Evolutionary conservation across 2,329 filamentous ascomycete species (phyloP).

Genomic region (Penicillium occitanis): DNA sequence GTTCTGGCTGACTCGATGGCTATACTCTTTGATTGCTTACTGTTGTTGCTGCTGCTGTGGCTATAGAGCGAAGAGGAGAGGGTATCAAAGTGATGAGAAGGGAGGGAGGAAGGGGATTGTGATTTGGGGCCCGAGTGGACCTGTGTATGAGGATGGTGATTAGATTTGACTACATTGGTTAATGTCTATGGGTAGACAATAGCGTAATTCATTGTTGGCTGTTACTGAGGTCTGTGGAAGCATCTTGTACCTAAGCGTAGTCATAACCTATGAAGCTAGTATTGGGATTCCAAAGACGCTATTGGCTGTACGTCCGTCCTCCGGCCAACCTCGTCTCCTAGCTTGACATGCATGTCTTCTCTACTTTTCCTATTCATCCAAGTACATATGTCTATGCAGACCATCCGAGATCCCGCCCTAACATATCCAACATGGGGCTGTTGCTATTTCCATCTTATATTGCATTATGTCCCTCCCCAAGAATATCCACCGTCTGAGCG

Average conservation of each 20-base stretch:
- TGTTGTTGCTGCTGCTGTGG: not conserved
- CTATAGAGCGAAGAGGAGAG: not conserved
- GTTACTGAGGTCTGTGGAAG: not conserved
- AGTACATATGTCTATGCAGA: not conserved
- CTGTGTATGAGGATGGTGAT: slow-evolving; percentile 19
- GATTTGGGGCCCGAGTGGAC: slow-evolving; percentile 19
- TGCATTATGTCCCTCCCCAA: too few relatives aligned
- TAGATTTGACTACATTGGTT: not conserved
- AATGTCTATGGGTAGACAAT: not conserved
- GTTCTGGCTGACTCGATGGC: slow-evolving; percentile 18
- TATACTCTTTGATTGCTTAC: not conserved
- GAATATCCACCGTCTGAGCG: too few relatives aligned
- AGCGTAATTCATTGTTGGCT: not conserved
- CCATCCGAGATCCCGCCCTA: not conserved
- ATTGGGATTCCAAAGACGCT: not conserved
- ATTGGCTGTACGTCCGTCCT: not conserved
- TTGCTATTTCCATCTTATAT: too few relatives aligned
- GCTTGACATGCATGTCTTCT: not conserved
- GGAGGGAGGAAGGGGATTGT: slow-evolving; percentile 8
- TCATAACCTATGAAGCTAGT: not conserved
- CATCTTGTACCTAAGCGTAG: not conserved
- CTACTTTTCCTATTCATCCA: not conserved
- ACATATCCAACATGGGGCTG: slow-evolving; percentile 23
- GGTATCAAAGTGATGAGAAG: not conserved
- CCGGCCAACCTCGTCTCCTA: not conserved